A percentile compares a stretch with the other conserved stretches of the same genome.
Conservation (phyloP, 768 basidiomycete genomes). For the Krasilnikovozyma curviuscula region DNA sequence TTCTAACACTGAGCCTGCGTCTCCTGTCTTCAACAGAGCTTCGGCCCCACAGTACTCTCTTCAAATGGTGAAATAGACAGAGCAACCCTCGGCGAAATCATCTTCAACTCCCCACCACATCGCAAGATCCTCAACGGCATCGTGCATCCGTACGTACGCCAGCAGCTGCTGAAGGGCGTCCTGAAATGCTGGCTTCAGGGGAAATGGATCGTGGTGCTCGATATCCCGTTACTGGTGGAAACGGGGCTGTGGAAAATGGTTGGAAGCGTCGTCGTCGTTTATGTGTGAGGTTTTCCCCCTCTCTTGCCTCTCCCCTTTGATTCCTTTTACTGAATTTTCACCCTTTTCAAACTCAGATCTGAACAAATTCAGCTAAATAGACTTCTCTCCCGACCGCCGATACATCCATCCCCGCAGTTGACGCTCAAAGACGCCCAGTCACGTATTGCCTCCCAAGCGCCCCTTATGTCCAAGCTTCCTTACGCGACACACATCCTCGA, state of each 20-base stretch:
- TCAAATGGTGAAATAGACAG: conserved; percentile 59
- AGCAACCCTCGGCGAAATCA: conserved; percentile 57
- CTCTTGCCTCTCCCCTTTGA: background rate
- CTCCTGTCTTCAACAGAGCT: too few relatives aligned
- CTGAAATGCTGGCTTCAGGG: conserved; percentile 56
- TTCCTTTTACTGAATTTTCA: background rate
- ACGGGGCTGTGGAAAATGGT: conserved; percentile 66
- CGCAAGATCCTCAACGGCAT: conserved; percentile 60
- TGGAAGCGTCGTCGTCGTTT: conserved; percentile 68
- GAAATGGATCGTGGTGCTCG: conserved; percentile 58
- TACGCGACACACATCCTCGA: conserved; percentile 76
- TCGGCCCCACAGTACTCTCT: conserved; percentile 50
- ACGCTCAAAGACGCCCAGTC: conserved; percentile 46
- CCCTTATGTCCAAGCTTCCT: conserved; percentile 55
- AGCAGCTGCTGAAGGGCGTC: conserved; percentile 52
- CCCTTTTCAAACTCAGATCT: conserved; percentile 35
- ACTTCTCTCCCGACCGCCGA: conserved; percentile 42
- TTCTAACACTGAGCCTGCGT: too few relatives aligned
- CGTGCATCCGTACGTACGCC: conserved; percentile 74
- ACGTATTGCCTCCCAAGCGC: conserved; percentile 59
- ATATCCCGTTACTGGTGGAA: conserved; percentile 84
- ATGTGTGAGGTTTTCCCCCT: conserved; percentile 42
- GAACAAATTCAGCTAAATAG: conserved; percentile 64
- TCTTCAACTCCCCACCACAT: conserved; percentile 60
- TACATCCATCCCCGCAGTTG: conserved; percentile 35